Base-by-base conservation (phyloP, 1,284 basidiomycete genomes). In the Rhodotorula glutinis region DNA sequence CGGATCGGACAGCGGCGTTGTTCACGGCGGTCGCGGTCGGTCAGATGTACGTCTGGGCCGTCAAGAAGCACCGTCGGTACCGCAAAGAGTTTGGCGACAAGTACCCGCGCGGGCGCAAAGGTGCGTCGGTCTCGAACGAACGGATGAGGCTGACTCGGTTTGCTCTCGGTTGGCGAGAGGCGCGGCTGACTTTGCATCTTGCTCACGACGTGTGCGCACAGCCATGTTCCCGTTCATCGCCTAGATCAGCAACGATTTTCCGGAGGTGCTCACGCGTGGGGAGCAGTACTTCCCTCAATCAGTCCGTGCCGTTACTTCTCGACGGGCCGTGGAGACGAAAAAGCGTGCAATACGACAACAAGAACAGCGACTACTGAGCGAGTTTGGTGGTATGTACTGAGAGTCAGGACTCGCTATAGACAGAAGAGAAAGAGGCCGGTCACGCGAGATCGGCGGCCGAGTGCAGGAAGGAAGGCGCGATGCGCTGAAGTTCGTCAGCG, bases 51-150 rank as follows among this genome's bases (percentile, higher is more conserved):
- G 75, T 85, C 17, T 99, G 95, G 96, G 93, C 95, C 17, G 76
- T 85, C 54, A 93, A 94, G 83, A 98, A 97, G 82, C 93, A 97
- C 78, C 82, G 81, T 68, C 84, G 85, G 67, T 98, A 98, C 82
- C 92, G 88, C 83, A 91, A 88, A 77, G 94, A 98, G 79, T 97
- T 97, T 76, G 91, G 91, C 47, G 87, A 86, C 74, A 85, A 88
- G 70, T 94, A 92, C 77, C 91, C 92, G 1, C 83, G 82, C 67
- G 79, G 79, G 55, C 83, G 92, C 78, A 91, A 88, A 79, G 62
- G 62, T 63, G 52, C 43, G 62, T 46, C 10, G n/a, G n/a, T n/a
- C n/a, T n/a, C n/a, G n/a, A n/a, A n/a, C n/a, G n/a, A n/a, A n/a
- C n/a, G n/a, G n/a, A n/a, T n/a, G n/a, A n/a, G n/a, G n/a, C n/a